phyloP scores from a whole-genome alignment of 2,329 filamentous ascomycete species.

The Aspergillus pseudotamarii region DNA sequence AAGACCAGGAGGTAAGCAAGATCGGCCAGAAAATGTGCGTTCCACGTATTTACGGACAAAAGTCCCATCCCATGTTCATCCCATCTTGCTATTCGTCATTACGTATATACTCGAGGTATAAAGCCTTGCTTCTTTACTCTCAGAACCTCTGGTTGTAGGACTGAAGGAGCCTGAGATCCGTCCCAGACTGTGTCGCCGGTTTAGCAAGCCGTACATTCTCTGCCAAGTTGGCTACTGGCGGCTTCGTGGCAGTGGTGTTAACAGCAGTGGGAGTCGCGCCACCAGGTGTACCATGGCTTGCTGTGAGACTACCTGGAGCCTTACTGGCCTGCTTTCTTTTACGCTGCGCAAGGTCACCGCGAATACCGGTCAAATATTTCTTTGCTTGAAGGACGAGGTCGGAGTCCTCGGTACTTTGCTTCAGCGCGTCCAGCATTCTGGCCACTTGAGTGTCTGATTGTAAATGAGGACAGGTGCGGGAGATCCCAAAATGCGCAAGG shows the following conservation, averaged over 20 bases:
- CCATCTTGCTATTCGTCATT: not conserved
- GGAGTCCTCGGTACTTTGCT: conserved; percentile 58
- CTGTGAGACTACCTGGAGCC: conserved; percentile 12
- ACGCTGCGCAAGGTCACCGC: conserved; percentile 56
- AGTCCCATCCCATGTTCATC: not conserved
- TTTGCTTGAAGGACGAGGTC: conserved; percentile 57
- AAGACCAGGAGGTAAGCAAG: not conserved
- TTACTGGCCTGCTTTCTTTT: conserved; percentile 44
- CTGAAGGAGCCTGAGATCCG: not conserved
- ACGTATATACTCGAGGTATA: not conserved
- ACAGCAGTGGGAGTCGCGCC: conserved; percentile 2
- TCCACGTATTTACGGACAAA: not conserved
- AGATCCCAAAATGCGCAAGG: conserved; percentile 60
- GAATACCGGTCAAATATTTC: conserved; percentile 60
- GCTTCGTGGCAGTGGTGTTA: not conserved
- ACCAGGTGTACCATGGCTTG: not conserved
- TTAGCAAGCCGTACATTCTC: not conserved
- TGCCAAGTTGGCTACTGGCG: not conserved
- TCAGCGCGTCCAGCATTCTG: conserved; percentile 65
- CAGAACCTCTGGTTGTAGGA: not conserved
- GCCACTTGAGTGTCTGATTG: conserved; percentile 64
- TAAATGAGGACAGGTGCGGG: conserved; percentile 64
- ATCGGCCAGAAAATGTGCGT: not conserved
- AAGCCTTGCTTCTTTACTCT: not conserved
- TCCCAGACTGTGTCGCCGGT: not conserved